phyloP scores from a whole-genome alignment of 2,329 filamentous ascomycete genomes.

The Fusarium temperatum region DNA sequence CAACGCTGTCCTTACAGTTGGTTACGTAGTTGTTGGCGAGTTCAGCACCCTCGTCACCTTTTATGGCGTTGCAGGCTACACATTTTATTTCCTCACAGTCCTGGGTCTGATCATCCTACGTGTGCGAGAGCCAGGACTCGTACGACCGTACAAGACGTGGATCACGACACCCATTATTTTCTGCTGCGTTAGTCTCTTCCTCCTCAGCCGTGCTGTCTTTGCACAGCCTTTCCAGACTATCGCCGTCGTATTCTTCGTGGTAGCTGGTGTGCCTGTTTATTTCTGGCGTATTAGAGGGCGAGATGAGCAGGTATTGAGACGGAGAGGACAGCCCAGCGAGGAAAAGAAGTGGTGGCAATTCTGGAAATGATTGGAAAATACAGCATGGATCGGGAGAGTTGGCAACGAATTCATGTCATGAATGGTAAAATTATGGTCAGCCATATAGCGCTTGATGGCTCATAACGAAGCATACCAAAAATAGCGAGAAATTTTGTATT shows the following conservation, averaged over 20 bases:
- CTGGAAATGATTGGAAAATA: slow-evolving; percentile 55
- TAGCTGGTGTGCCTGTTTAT: slow-evolving; percentile 85
- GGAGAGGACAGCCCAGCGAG: slow-evolving; percentile 42
- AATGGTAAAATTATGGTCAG: not conserved
- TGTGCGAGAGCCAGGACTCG: slow-evolving; percentile 85
- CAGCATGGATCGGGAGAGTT: not conserved
- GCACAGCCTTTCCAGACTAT: slow-evolving; percentile 90
- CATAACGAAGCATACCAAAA: slow-evolving; percentile 17
- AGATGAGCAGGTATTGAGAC: slow-evolving; percentile 60
- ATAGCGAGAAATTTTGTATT: slow-evolving; percentile 13
- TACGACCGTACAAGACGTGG: slow-evolving; percentile 94
- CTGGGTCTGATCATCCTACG: slow-evolving; percentile 91
- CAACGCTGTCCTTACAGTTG: slow-evolving; percentile 76
- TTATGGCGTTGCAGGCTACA: slow-evolving; percentile 96
- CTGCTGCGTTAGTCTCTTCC: slow-evolving; percentile 94
- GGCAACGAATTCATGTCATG: slow-evolving; percentile 11
- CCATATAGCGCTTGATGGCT: not conserved
- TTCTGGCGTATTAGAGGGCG: slow-evolving; percentile 82
- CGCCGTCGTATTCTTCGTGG: slow-evolving; percentile 85
- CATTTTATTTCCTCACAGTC: slow-evolving; percentile 96
- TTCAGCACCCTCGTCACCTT: slow-evolving; percentile 94
- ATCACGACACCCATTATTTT: slow-evolving; percentile 97
- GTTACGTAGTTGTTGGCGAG: slow-evolving; percentile 87
- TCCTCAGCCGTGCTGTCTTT: slow-evolving; percentile 88
- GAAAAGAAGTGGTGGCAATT: slow-evolving; percentile 66